Evolutionary conservation across 768 basidiomycete genomes (phyloP), one percentile per base, ranked within the genome.

Genomic region (Suillus luteus): DNA sequence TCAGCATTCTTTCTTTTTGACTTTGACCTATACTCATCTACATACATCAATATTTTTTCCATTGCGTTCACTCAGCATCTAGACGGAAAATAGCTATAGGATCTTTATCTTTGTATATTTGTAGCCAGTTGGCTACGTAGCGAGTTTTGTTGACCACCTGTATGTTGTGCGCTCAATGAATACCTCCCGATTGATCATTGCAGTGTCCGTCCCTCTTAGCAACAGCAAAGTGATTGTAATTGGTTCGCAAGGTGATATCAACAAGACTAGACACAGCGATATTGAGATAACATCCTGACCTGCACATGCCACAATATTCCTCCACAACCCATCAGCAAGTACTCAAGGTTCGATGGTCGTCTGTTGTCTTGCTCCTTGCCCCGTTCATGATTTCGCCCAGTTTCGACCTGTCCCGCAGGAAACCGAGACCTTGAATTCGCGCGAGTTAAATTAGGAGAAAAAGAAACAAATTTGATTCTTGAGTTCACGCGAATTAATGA

Each of bases 61-160:
- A n/a, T 22, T 55, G 12, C 35, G 15, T 24, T 38, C 14, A 14
- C 35, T 35, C 8, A 22, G 55, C 55, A 57, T 38, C 4, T 57
- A 57, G 55, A 57, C 22, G 55, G 55, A 57, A 57, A 57, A 57
- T 57, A 54, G 52, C 31, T 33, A 52, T 52, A 57, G 55, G 37
- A 24, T 57, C 14, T 54, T 19, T 52, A 33, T 31, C 35, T 38
- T 9, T 57, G 37, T 57, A 57, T 57, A 57, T 57, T 57, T 57
- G 55, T 57, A 57, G 37, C 15, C 24, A 38, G 55, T 38, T 57
- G 24, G 37, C 8, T 57, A 57, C 55, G 7, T 57, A 57, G 55
- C 37, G 9, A 55, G 12, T 12, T 27, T 51, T 3, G 8, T 52
- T 35, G 54, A n/a, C n/a, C 19, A 12, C 37, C 12, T 38, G 14